These are phyloP conservation scores for Xylariaceae sp. DNA, from an alignment of 2,329 filamentous ascomycete genomes.

Conservation along the genomic window DNA sequence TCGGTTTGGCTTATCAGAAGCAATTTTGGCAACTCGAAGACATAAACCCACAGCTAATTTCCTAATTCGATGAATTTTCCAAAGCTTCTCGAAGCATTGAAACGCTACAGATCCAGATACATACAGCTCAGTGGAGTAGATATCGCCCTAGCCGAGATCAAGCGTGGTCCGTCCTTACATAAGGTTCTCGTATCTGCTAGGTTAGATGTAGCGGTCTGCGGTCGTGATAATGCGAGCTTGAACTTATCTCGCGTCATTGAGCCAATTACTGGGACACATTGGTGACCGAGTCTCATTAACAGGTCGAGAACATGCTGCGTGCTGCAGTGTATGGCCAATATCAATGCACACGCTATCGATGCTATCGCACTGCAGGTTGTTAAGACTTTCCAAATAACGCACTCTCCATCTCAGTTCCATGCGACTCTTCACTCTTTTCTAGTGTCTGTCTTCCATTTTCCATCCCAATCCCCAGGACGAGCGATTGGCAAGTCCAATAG, in stretches of 20 bases:
- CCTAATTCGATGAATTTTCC: slow-evolving; percentile 6
- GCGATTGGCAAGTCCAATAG: too few relatives aligned
- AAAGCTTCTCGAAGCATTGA: slow-evolving; percentile 1
- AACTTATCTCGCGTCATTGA: neutral
- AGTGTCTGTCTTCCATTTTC: neutral
- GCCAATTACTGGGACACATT: neutral
- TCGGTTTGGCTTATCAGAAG: slow-evolving; percentile 4
- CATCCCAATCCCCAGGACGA: too few relatives aligned
- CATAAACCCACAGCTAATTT: slow-evolving; percentile 13
- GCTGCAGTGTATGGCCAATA: neutral
- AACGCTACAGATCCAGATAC: too few relatives aligned
- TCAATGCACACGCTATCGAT: neutral
- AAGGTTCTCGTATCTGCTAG: neutral
- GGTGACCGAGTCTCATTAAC: neutral
- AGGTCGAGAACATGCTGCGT: neutral
- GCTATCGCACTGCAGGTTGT: neutral
- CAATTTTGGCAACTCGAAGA: slow-evolving; percentile 11
- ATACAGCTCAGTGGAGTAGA: too few relatives aligned
- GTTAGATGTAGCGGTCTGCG: too few relatives aligned
- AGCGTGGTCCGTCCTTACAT: neutral
- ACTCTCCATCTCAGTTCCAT: neutral
- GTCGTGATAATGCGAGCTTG: neutral
- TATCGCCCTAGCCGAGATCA: neutral
- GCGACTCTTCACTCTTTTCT: neutral
- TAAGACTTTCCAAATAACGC: neutral